These are phyloP conservation scores for Aspergillus sp. DNA, from an alignment of 2,329 filamentous ascomycete genomes.

Conservation along the genomic window DNA sequence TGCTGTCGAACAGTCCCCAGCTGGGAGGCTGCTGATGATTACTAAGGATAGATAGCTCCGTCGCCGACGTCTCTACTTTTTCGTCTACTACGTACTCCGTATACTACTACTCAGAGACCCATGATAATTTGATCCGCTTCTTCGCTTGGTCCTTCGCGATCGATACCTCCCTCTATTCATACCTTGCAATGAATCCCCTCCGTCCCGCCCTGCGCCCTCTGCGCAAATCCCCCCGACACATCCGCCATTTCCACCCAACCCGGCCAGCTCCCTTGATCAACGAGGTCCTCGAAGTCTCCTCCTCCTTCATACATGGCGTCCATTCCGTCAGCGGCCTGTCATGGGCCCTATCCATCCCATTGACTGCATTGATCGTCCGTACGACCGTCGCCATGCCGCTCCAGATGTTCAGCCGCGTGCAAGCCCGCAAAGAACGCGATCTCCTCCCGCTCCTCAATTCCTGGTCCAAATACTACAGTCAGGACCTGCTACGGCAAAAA, in stretches of 20 bases:
- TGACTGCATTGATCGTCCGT: conserved; percentile 54
- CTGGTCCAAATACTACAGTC: conserved; percentile 29
- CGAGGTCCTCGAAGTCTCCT: conserved; percentile 43
- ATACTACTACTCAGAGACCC: no score
- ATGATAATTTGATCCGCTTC: no score
- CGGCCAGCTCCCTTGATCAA: conserved; percentile 43
- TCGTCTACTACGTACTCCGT: conserved; percentile 3
- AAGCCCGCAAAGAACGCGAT: conserved; percentile 41
- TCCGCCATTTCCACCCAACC: conserved; percentile 53
- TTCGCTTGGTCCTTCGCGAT: no score
- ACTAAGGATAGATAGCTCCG: no score
- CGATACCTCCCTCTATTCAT: no score
- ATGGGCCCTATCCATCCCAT: conserved; percentile 56
- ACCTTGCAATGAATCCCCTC: not conserved
- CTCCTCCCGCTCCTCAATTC: conserved; percentile 43
- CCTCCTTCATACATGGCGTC: conserved; percentile 50
- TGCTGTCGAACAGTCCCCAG: no score
- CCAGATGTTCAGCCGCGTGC: conserved; percentile 42
- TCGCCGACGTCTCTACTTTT: no score
- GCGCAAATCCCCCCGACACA: conserved; percentile 12
- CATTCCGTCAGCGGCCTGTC: conserved; percentile 50
- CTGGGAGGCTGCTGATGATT: no score
- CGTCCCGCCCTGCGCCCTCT: conserved; percentile 10
- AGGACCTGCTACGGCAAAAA: not conserved
- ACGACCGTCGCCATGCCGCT: conserved; percentile 48